These are phyloP conservation scores for Piloderma croceum DNA, from an alignment of 768 basidiomycete species.

Conservation along the genomic window DNA sequence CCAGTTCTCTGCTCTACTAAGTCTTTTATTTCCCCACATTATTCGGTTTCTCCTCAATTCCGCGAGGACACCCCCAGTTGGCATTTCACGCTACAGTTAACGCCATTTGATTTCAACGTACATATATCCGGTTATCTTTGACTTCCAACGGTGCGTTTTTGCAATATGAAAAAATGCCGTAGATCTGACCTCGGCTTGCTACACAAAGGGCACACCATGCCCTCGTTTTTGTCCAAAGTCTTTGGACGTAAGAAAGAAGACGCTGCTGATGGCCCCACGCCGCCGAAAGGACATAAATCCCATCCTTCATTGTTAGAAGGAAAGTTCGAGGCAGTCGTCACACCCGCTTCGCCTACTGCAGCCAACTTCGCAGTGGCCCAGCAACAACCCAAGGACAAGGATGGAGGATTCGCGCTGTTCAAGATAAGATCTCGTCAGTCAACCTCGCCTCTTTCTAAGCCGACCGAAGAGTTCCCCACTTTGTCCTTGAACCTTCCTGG, in stretches of 20 bases:
- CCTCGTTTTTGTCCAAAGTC: slow-evolving; percentile 73
- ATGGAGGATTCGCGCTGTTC: slow-evolving; percentile 22
- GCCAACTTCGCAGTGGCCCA: slow-evolving; percentile 10
- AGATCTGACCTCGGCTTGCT: too few relatives aligned
- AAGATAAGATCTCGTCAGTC: slow-evolving; percentile 35
- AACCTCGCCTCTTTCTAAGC: slow-evolving; percentile 33
- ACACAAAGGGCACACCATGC: too few relatives aligned
- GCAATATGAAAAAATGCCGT: too few relatives aligned
- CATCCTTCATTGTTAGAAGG: slow-evolving; percentile 57
- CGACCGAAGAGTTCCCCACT: slow-evolving; percentile 37
- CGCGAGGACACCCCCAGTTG: too few relatives aligned
- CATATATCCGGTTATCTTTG: too few relatives aligned
- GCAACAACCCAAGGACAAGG: too few relatives aligned
- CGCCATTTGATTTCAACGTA: too few relatives aligned
- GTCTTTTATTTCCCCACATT: too few relatives aligned
- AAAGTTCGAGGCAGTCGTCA: slow-evolving; percentile 67
- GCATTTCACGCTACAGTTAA: too few relatives aligned
- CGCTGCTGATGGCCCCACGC: slow-evolving; percentile 37
- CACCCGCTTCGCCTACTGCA: slow-evolving; percentile 33
- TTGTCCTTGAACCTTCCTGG: slow-evolving; percentile 59
- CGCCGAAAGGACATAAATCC: slow-evolving; percentile 24
- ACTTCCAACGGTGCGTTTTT: too few relatives aligned
- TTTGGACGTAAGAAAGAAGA: slow-evolving; percentile 69
- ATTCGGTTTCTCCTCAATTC: too few relatives aligned
- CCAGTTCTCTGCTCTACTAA: too few relatives aligned